Evolutionary conservation across 2,329 filamentous ascomycete species (phyloP), one percentile per base, ranked within the genome.

Genomic region (Diaporthe eres): DNA sequence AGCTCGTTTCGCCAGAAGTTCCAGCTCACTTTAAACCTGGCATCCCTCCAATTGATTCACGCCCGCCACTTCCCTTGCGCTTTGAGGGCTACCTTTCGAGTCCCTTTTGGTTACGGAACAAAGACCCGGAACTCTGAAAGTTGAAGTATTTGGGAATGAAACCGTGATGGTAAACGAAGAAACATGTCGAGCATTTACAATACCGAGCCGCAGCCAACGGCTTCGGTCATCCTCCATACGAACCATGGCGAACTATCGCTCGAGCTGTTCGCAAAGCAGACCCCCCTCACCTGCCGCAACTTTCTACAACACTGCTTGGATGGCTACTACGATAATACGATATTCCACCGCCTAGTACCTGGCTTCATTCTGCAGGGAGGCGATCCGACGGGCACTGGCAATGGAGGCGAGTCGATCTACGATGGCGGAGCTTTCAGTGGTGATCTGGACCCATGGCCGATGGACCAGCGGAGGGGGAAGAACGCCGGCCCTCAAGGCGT

Each of bases 221-320:
- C 94, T 31, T 98, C 97, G 79, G 95, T 94, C 74, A 92, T 98
- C 79, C 89, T 99, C 57, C 93, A 97, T 84, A 99, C 97, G 13
- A 98, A 95, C 9, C 88, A 93, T 61, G 97, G 97, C 84, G 96
- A 98, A 81, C 90, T 99, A 75, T 93, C 94, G 51, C 90, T 99
- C 85, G 95, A 98, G 84, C 92, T 99, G 75, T 99, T 98, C 88
- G 96, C 96, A 25, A 97, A 97, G 82, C 97, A 99, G 85, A 94
- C 95, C 0, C 97, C 97, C 12, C 89, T 98, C 77, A 94, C 97
- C 37, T 95, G 93, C 82, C 95, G 96, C 80, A 98, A 98, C 87
- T 99, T 99, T 85, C 90, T 99, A 51, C 97, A 99, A 84, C 93
- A 96, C 81, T 97, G 95, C 82, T 90, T 98, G 79, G 96, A 99